Evolutionary conservation across 1,139 yeast species (phyloP), one percentile per base, ranked within the genome.

Genomic region (Blastobotrys malaysiensis): DNA sequence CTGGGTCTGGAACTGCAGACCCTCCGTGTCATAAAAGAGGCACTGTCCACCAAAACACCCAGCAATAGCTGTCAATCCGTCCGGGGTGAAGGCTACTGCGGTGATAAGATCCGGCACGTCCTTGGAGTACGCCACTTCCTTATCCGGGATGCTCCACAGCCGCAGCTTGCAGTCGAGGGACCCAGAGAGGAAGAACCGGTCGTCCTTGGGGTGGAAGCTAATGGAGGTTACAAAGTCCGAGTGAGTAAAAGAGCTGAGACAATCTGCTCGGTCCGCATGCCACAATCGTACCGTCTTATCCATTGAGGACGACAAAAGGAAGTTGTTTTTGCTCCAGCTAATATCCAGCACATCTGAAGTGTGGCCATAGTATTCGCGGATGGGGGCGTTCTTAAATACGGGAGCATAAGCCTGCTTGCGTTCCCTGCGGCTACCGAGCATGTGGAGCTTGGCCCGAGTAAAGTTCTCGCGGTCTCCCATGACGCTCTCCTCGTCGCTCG

Each of bases 271-370:
- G 48, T 87, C 88, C 11, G 86, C 79, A 68, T 91, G 96, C 97
- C 97, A 91, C 49, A 91, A 72, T 57, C 81, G 79, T 1, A 84
- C 96, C 0, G 95, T 85, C 60, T 82, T 80, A 70, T 91, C 98
- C 87, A 88, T 88, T 6, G 96, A 86, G 2, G 95, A 86, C 0
- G 95, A 78, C 1, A 90, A 67, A 31, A 91, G 69, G 60, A 91
- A 91, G 65, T 85, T 86, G 70, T 90, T 90, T 61, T 86, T 86
- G 55, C 95, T 86, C 98, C 98, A 91, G 63, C 88, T 88, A 46
- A 91, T 67, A 9, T 88, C 82, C 39, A 89, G 70, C 22, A 91
- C 77, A 58, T 88, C 86, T 50, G 80, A 80, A 0, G 79, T 71
- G 68, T 91, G 98, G 22, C 89, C 95, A 49, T 68, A 71, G 58